Evolutionary conservation across 2,329 filamentous ascomycete species (phyloP).

Genomic region (Stagonosporopsis cucurbitacearum): DNA sequence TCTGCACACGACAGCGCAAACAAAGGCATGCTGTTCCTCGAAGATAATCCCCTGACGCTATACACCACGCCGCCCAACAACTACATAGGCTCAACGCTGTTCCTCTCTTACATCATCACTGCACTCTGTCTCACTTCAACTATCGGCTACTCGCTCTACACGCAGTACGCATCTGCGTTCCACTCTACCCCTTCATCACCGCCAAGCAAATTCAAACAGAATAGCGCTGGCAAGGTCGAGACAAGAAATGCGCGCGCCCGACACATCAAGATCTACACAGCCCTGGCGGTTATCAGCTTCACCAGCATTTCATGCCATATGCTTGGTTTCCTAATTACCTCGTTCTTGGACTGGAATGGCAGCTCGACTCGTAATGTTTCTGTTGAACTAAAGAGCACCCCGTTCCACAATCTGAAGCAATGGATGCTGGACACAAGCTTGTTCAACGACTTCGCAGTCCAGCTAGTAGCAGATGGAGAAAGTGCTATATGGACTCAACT

Average conservation of each 20-base stretch:
- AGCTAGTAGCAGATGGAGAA: constrained; percentile 34
- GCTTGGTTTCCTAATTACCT: constrained; percentile 39
- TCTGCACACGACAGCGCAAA: not conserved
- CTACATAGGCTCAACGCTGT: constrained; percentile 38
- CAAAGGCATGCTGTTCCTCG: constrained; percentile 2
- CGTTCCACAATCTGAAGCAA: constrained; percentile 14
- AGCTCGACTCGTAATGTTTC: not conserved
- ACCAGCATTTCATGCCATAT: constrained; percentile 39
- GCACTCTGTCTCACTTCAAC: constrained; percentile 33
- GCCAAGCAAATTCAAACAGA: constrained; percentile 5
- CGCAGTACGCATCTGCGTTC: constrained; percentile 24
- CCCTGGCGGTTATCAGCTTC: constrained; percentile 38
- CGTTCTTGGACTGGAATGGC: constrained; percentile 31
- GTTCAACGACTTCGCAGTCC: constrained; percentile 38
- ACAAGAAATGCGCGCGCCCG: constrained; percentile 26
- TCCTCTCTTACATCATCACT: constrained; percentile 39
- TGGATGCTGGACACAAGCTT: constrained; percentile 41
- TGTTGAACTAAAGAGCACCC: constrained; percentile 3
- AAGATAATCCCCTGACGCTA: not conserved
- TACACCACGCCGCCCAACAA: constrained; percentile 37
- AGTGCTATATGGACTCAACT: constrained; percentile 37
- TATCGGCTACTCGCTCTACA: constrained; percentile 27
- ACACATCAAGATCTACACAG: constrained; percentile 38
- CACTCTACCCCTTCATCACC: not conserved
- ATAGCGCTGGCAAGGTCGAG: constrained; percentile 10